phyloP scores from a whole-genome alignment of 2,329 filamentous ascomycete genomes.

The Colletotrichum sp. region DNA sequence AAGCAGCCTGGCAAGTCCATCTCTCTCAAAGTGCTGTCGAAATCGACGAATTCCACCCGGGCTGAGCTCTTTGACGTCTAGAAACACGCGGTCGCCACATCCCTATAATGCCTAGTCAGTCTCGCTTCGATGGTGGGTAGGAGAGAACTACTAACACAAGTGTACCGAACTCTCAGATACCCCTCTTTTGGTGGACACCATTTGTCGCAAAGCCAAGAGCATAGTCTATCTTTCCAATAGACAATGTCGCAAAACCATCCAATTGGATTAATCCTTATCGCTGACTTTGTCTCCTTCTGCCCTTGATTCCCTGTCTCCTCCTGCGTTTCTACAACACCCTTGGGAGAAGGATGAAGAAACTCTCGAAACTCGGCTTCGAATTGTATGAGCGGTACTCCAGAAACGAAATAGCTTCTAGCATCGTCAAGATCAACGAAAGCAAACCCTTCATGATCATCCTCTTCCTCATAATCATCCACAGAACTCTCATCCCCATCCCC shows the following conservation, averaged over 20 bases:
- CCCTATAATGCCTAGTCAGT: not conserved
- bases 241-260: not conserved
- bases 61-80: not conserved
- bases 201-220: not conserved
- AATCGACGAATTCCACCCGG: not conserved
- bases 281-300: not conserved
- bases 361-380: not conserved
- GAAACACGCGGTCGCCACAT: not conserved
- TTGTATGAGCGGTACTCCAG: not conserved
- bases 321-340: fast-evolving
- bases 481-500: not conserved
- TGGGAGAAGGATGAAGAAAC: not conserved
- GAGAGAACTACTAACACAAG: too few species aligned
- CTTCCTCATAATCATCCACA: not conserved
- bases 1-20: not conserved
- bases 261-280: fast-evolving
- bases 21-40: not conserved
- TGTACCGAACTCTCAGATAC: not conserved
- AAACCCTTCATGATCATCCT: not conserved
- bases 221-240: not conserved
- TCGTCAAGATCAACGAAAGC: not conserved
- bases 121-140: too few species aligned
- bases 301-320: fast-evolving
- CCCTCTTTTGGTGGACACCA: not conserved
- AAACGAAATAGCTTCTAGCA: not conserved